These are phyloP conservation scores for Plasmodium malariae DNA, from an alignment of 169 alveolate species.

Conservation along the genomic window DNA sequence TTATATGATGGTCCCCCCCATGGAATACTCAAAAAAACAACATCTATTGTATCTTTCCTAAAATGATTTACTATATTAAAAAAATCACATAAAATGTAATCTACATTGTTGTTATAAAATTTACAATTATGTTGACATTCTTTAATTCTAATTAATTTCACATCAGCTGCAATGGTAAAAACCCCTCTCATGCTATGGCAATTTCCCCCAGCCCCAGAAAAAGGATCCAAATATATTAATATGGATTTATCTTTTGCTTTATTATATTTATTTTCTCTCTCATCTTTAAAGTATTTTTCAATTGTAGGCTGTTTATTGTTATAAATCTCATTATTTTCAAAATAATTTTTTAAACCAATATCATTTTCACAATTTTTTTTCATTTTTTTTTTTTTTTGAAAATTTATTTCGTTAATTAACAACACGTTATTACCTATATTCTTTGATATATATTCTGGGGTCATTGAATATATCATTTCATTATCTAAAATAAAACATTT, in stretches of 20 bases:
- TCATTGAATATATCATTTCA: conserved; percentile 70
- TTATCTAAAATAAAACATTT: conserved; percentile 57
- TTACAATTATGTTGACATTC: conserved; percentile 67
- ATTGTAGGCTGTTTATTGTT: background rate
- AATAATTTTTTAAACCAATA: background rate
- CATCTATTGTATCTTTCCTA: conserved; percentile 45
- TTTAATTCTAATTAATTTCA: conserved; percentile 15
- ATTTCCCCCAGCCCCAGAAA: conserved; percentile 72
- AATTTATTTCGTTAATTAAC: background rate
- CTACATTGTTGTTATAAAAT: conserved; percentile 62
- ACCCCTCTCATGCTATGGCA: conserved; percentile 2
- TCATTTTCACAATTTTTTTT: background rate
- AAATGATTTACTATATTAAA: conserved; percentile 31
- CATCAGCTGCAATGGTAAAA: conserved; percentile 49
- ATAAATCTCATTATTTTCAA: background rate
- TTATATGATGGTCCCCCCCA: conserved; percentile 73
- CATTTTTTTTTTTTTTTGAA: background rate
- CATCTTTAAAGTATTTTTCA: background rate
- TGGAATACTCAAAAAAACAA: conserved; percentile 47
- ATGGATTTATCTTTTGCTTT: conserved; percentile 6
- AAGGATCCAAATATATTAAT: conserved; percentile 48
- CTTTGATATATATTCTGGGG: conserved; percentile 41
- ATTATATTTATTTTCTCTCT: background rate
- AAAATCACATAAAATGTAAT: conserved; percentile 65
- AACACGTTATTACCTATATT: conserved; percentile 27